These are phyloP conservation scores for Cnidoscolus chayamansa DNA, from an alignment of 441 rosid genomes.

Conservation along the genomic window DNA sequence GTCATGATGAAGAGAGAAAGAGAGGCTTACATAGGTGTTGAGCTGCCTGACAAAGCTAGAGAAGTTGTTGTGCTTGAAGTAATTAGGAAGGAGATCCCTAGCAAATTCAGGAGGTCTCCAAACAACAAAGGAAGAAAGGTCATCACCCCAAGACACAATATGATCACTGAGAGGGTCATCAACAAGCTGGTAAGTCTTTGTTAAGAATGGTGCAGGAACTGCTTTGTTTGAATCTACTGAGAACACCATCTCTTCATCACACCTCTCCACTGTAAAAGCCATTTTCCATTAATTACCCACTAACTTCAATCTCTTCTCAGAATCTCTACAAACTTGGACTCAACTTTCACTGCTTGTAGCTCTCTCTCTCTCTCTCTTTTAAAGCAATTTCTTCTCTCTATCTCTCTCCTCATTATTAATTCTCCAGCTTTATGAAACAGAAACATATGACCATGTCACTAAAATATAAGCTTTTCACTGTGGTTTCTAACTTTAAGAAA, in stretches of 20 bases:
- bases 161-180: conserved; percentile 81
- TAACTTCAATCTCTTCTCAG: background rate
- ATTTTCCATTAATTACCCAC: conserved; percentile 10
- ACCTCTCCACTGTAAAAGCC: conserved; percentile 43
- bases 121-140: conserved; percentile 69
- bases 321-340: too few species aligned
- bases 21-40: conserved; percentile 62
- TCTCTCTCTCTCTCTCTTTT: background rate
- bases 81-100: conserved; percentile 79
- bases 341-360: background rate
- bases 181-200: conserved; percentile 80
- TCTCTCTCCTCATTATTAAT: conserved; percentile 25
- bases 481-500: conserved; percentile 39
- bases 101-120: conserved; percentile 93
- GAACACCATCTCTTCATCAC: conserved; percentile 52
- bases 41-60: conserved; percentile 88
- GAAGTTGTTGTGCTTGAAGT: conserved; percentile 90
- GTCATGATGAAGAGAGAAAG: background rate
- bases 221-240: conserved; percentile 67
- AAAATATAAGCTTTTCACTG: conserved; percentile 31
- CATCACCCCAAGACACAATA: conserved; percentile 92
- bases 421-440: conserved; percentile 36
- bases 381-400: conserved; percentile 10
- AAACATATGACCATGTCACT: conserved; percentile 40
- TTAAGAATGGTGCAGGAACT: conserved; percentile 78